Evolutionary conservation across 345 rosid genomes (phyloP).

Genomic region (Pelargonium nanum): DNA sequence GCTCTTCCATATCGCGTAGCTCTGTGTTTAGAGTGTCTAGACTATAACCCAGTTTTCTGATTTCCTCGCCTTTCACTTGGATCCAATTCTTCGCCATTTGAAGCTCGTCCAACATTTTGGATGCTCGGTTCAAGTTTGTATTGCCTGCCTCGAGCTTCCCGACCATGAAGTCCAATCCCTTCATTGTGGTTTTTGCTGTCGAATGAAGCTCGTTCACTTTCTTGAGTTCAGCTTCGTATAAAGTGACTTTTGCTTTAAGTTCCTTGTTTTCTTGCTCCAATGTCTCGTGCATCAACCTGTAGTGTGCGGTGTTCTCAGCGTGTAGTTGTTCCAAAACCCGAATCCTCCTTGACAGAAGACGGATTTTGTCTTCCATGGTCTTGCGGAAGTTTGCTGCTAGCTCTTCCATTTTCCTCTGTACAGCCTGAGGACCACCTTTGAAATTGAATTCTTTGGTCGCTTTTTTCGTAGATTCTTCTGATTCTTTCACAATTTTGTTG

Average conservation of each 20-base stretch:
- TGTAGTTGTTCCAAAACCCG: slow-evolving; percentile 64
- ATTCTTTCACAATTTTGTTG: neutral
- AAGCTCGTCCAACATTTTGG: slow-evolving; percentile 31
- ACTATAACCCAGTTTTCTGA: slow-evolving; percentile 14
- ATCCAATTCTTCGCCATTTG: slow-evolving; percentile 30
- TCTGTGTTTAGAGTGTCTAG: slow-evolving; percentile 20
- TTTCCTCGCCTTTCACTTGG: slow-evolving; percentile 23
- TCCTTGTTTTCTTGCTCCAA: slow-evolving; percentile 25
- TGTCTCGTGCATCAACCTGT: slow-evolving; percentile 22
- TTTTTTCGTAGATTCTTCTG: neutral
- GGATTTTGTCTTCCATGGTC: slow-evolving; percentile 56
- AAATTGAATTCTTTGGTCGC: neutral
- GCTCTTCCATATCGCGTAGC: slow-evolving; percentile 28
- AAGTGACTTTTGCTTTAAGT: slow-evolving; percentile 15
- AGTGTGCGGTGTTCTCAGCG: slow-evolving; percentile 41
- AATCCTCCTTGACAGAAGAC: slow-evolving; percentile 50
- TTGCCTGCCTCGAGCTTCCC: slow-evolving; percentile 27
- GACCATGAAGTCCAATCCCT: slow-evolving; percentile 22
- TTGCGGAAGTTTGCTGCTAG: slow-evolving; percentile 45
- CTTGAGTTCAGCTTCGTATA: slow-evolving; percentile 23
- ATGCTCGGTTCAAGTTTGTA: slow-evolving; percentile 24
- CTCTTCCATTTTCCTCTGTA: slow-evolving; percentile 62
- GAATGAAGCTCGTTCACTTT: slow-evolving; percentile 21
- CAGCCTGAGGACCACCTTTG: slow-evolving; percentile 16
- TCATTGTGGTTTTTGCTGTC: slow-evolving; percentile 17